Evolutionary conservation across 495 filamentous ascomycete genomes (phyloP).

Genomic region (Ramalina intermedia): DNA sequence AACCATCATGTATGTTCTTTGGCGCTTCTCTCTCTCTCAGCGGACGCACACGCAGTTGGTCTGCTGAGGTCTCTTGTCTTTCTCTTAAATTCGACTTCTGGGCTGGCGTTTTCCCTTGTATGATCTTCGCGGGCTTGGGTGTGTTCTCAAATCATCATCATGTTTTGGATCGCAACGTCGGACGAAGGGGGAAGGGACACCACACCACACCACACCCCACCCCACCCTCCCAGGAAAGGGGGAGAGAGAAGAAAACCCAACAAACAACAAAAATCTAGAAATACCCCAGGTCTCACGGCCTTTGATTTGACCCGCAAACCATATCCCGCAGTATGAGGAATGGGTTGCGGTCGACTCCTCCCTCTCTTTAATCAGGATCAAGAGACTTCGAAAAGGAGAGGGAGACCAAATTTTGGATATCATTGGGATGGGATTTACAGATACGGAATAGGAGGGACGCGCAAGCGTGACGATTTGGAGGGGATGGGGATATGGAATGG

Average conservation of each 20-base stretch:
- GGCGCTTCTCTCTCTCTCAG: not conserved
- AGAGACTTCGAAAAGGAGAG: not conserved
- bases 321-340: too few relatives aligned
- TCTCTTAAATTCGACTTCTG: too few relatives aligned
- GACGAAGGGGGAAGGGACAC: not conserved
- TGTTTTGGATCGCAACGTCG: too few relatives aligned
- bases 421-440: not conserved
- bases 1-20: not conserved
- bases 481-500: not conserved
- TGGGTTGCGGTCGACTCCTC: too few relatives aligned
- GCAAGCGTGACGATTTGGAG: not conserved
- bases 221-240: not conserved
- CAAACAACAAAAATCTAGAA: conserved; percentile 12
- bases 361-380: too few relatives aligned
- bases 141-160: too few relatives aligned
- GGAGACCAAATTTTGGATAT: not conserved
- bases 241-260: not conserved
- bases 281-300: conserved; percentile 24
- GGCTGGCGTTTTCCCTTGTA: too few relatives aligned
- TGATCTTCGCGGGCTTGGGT: too few relatives aligned
- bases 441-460: not conserved
- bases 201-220: too few relatives aligned
- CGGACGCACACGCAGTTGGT: conserved; percentile 1
- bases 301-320: not conserved
- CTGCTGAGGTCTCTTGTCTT: not conserved